Conservation (phyloP, 2,329 filamentous ascomycete genomes). For the Penicillium hordei region DNA sequence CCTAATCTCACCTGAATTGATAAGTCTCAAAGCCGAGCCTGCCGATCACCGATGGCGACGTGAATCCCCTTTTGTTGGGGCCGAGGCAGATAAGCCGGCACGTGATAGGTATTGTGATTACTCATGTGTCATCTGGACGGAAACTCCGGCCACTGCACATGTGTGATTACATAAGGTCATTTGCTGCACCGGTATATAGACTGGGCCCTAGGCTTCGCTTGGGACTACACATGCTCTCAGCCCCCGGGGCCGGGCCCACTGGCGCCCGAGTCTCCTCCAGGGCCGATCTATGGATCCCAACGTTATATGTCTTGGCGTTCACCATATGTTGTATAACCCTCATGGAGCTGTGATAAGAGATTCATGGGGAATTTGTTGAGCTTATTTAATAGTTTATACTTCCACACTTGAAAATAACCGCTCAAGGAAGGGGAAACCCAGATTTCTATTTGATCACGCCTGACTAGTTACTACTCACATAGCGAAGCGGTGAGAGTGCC, state of each 20-base stretch:
- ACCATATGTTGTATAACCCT: no score
- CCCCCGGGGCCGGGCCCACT: no score
- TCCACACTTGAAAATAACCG: neutral
- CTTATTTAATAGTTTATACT: neutral
- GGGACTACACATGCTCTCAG: neutral
- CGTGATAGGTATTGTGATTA: constrained; percentile 7
- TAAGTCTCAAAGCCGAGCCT: neutral
- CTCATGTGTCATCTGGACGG: no score
- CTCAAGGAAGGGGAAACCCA: neutral
- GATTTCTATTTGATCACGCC: no score
- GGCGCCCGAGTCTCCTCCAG: neutral
- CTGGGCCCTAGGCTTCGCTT: no score
- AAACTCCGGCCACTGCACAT: no score
- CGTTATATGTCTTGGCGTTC: neutral
- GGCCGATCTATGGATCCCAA: no score
- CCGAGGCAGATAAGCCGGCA: neutral
- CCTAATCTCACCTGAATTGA: neutral
- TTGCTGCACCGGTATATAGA: no score
- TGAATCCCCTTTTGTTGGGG: constrained; percentile 5
- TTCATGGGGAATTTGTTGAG: neutral
- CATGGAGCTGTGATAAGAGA: neutral
- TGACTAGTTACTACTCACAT: neutral
- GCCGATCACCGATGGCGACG: neutral
- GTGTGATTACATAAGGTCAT: no score
- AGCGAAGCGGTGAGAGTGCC: neutral